Evolutionary conservation across 257 asterid species (phyloP).

Genomic region (Solanum infundibuliforme): DNA sequence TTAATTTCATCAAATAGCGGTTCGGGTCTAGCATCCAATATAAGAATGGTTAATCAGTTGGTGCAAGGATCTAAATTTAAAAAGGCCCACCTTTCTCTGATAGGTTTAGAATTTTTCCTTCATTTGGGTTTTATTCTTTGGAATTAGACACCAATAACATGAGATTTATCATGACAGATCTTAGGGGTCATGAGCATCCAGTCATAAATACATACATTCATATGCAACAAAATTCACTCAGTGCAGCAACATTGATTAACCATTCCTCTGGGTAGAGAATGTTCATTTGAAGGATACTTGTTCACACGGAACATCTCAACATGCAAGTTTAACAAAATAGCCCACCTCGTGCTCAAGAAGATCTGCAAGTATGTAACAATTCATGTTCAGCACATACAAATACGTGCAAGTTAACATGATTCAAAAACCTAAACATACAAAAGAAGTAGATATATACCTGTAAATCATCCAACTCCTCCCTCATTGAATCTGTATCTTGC

Average conservation of each 20-base stretch:
- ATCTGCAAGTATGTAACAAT: constrained; percentile 47
- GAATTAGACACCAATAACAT: not conserved
- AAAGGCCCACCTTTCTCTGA: not conserved
- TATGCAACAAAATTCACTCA: not conserved
- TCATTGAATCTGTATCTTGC: constrained; percentile 98
- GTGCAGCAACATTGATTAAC: not conserved
- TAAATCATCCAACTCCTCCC: constrained; percentile 97
- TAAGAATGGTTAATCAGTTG: not conserved
- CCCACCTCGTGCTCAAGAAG: constrained; percentile 97
- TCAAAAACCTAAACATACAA: not conserved
- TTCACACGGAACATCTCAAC: constrained; percentile 98
- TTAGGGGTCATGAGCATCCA: not conserved
- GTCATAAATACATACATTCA: not conserved
- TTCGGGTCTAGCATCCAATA: not conserved
- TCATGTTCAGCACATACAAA: not conserved
- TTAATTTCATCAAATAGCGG: not conserved
- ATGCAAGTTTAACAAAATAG: constrained; percentile 86
- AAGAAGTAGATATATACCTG: constrained; percentile 40
- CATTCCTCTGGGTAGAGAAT: not conserved
- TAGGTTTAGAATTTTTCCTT: not conserved
- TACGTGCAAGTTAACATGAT: constrained; percentile 1
- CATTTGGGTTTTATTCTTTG: not conserved
- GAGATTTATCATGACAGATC: not conserved
- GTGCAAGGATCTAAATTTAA: not conserved
- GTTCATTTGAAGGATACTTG: constrained; percentile 68